Base-by-base conservation (phyloP, 2,329 filamentous ascomycete genomes). In the Orbilia blumenaviensis region DNA sequence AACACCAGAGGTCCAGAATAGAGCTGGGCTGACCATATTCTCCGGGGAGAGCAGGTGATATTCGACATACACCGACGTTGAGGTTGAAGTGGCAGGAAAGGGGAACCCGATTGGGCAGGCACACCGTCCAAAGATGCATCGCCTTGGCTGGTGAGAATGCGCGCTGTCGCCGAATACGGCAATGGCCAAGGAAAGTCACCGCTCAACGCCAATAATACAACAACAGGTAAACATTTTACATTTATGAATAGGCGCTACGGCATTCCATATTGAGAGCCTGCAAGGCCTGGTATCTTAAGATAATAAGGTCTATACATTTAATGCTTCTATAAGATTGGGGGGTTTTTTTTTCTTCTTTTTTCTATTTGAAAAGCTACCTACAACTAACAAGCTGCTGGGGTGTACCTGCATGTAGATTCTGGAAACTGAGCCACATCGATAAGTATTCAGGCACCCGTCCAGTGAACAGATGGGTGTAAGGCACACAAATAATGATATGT, bases 91-190 rank as follows among this genome's bases (percentile, higher is more conserved):
- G 60, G 60, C 41, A 63, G 63, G 56, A 62, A 69, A 71, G 44
- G 66, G 56, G 66, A 38, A 42, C 44, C 46, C 56, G 32, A 71
- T 71, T 52, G 66, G 56, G 66, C 52, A 68, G 64, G 38, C 41
- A n/a, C 32, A 18, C 6, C 16, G 50, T 44, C 56, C 56, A 61
- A 42, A 42, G 41, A 32, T 48, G 41, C 34, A 27, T 56, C 64
- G 27, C 16, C 46, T 58, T 58, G 54, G 50, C 48, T 25, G 38
- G 34, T 58, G 54, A 42, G 63, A 46, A 46, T 46, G 23, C n/a
- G n/a, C 63, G 18, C n/a, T 66, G 44, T 46, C 44, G 50, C 50
- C 50, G 23, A 25, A 58, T 58, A 54, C 50, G 63, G 42, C 18
- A 46, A 46, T 21, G 42, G 42, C 42, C 42, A 46, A 46, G 42